Percentiles rank a stretch among this genome's conserved stretches.
Conservation (phyloP, 1,284 basidiomycete genomes). For the Papiliotrema nemorosa region DNA sequence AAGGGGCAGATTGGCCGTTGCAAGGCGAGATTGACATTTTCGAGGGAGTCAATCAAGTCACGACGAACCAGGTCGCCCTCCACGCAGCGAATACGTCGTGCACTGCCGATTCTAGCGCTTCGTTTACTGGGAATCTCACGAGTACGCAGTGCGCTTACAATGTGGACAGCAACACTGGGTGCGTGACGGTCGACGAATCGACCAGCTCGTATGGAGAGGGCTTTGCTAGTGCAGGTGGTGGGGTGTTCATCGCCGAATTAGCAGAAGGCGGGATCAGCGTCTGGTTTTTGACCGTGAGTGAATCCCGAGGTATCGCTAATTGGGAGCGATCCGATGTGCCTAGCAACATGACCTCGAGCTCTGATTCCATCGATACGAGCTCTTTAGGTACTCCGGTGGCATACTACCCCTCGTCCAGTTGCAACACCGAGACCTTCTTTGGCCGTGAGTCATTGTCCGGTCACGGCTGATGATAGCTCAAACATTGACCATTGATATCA, state of each 20-base stretch:
- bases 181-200: conserved; percentile 58
- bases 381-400: conserved; percentile 65
- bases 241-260: conserved; percentile 68
- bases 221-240: conserved; percentile 64
- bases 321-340: conserved; percentile 59
- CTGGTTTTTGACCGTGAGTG: conserved; percentile 72
- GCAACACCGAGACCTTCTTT: conserved; percentile 62
- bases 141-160: conserved; percentile 35
- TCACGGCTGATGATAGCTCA: conserved; percentile 49
- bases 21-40: conserved; percentile 45
- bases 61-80: conserved; percentile 43
- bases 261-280: conserved; percentile 56
- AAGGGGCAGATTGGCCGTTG: conserved; percentile 38
- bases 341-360: conserved; percentile 53
- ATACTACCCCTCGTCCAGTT: conserved; percentile 62
- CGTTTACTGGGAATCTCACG: conserved; percentile 24
- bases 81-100: conserved; percentile 28
- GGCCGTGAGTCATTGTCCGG: conserved; percentile 31
- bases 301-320: not conserved
- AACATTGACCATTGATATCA: conserved; percentile 67
- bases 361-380: conserved; percentile 60
- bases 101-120: not conserved
- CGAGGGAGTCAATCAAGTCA: conserved; percentile 41
- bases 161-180: conserved; percentile 57
- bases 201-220: conserved; percentile 60